A percentile compares a stretch with the other conserved stretches of the same genome.
These are phyloP conservation scores for Nitzschia palea DNA, from an alignment of 108 stramenopile genomes.

Conservation along the genomic window DNA sequence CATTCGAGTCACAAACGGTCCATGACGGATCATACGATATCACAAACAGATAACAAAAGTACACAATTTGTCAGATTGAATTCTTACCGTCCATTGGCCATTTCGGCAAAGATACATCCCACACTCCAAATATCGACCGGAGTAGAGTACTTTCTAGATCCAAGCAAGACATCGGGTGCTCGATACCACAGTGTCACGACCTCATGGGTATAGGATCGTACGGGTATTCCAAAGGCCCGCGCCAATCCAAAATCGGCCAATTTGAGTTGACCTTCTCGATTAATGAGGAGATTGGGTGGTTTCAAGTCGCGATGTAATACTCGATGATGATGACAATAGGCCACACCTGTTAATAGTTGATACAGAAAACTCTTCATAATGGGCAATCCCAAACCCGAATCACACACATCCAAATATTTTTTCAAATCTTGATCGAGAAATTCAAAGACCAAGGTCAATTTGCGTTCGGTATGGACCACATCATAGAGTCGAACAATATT, in stretches of 20 bases:
- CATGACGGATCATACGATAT: too few species aligned
- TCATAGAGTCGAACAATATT: slow-evolving; percentile 97
- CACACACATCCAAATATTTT: slow-evolving; percentile 95
- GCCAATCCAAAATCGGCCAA: slow-evolving; percentile 99
- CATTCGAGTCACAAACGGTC: too few species aligned
- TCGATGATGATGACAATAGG: slow-evolving; percentile 98
- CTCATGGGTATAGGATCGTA: slow-evolving; percentile 91
- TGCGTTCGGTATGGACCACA: slow-evolving; percentile 97
- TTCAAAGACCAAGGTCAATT: slow-evolving; percentile 98
- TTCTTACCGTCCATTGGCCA: slow-evolving; percentile 86
- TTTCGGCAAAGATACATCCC: slow-evolving; percentile 98
- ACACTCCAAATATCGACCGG: slow-evolving; percentile 99
- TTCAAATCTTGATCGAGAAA: slow-evolving; percentile 98
- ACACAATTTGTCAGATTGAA: too few species aligned
- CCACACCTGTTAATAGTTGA: slow-evolving; percentile 96
- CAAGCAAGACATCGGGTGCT: slow-evolving; percentile 98
- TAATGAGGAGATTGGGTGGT: slow-evolving; percentile 93
- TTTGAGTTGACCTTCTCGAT: slow-evolving; percentile 96
- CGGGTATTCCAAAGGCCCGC: slow-evolving; percentile 97
- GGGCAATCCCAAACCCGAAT: slow-evolving; percentile 87
- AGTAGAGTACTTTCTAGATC: slow-evolving; percentile 93
- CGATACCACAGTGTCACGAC: slow-evolving; percentile 99
- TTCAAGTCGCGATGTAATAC: slow-evolving; percentile 97
- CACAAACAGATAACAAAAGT: too few species aligned
- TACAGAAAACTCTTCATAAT: slow-evolving; percentile 96